Evolutionary conservation across 768 basidiomycete species (phyloP).

Genomic region (Termitomyces eurrhizus): DNA sequence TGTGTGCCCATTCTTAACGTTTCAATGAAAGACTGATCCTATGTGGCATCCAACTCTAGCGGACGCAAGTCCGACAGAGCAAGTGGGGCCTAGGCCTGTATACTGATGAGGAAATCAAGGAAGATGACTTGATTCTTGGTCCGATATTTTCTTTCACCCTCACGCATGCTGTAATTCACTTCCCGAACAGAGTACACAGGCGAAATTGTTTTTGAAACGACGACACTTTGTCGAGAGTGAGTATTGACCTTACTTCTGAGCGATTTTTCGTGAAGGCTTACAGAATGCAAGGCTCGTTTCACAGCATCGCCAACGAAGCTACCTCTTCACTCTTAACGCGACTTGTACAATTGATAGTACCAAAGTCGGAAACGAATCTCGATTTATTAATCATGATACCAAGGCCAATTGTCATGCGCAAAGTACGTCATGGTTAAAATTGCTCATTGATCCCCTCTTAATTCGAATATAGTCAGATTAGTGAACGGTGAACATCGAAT

Average conservation of each 20-base stretch:
- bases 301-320: conserved; percentile 49
- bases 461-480: conserved; percentile 30
- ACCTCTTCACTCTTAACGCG: conserved; percentile 54
- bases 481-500: conserved; percentile 70
- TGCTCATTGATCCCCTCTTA: background rate
- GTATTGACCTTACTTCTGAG: conserved; percentile 13
- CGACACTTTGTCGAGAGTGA: conserved; percentile 48
- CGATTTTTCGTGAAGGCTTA: background rate
- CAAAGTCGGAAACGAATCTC: conserved; percentile 55
- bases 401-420: conserved; percentile 41
- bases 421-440: conserved; percentile 30
- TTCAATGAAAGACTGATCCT: background rate
- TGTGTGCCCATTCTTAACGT: conserved; percentile 14
- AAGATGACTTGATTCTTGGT: conserved; percentile 51
- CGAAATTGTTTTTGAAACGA: conserved; percentile 51
- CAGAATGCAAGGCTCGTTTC: conserved; percentile 34
- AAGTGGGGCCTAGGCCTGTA: conserved; percentile 55
- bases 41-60: conserved; percentile 16
- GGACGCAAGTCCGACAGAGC: conserved; percentile 38
- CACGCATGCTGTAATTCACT: background rate
- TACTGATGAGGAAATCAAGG: conserved; percentile 36
- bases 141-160: background rate
- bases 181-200: conserved; percentile 57
- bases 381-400: conserved; percentile 62
- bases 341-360: conserved; percentile 49